Conservation (phyloP, 1,284 basidiomycete genomes). For the Naganishia liquefaciens region DNA sequence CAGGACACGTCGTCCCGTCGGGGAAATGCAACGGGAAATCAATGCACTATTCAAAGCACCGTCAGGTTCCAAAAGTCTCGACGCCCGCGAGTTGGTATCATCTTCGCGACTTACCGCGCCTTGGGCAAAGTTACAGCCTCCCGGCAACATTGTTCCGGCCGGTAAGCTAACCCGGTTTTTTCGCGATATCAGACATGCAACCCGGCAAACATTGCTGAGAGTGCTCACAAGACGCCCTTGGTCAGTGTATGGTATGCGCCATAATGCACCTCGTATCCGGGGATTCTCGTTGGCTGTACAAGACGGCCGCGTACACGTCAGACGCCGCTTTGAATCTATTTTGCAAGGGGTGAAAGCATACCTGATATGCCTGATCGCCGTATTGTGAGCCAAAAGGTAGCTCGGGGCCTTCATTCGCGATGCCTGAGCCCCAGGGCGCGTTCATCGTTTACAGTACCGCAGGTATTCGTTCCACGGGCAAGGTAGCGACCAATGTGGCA, state of each 20-base stretch:
- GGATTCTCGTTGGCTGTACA: slow-evolving; percentile 32
- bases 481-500: too few relatives aligned
- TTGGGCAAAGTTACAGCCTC: slow-evolving; percentile 49
- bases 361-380: slow-evolving; percentile 27
- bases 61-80: background rate
- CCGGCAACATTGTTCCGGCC: slow-evolving; percentile 47
- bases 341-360: background rate
- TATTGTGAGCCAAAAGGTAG: slow-evolving; percentile 27
- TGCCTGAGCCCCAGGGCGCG: slow-evolving; percentile 28
- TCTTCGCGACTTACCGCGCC: slow-evolving; percentile 36
- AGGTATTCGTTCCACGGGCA: background rate
- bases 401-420: slow-evolving; percentile 17
- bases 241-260: slow-evolving; percentile 38
- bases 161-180: slow-evolving; percentile 39
- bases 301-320: background rate
- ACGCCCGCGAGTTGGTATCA: background rate
- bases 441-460: slow-evolving; percentile 20
- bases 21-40: slow-evolving; percentile 51
- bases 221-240: slow-evolving; percentile 49
- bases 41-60: slow-evolving; percentile 35
- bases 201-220: background rate
- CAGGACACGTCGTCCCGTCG: slow-evolving; percentile 21
- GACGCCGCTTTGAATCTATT: background rate
- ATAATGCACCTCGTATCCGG: slow-evolving; percentile 33
- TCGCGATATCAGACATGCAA: background rate